These are phyloP conservation scores for Camillea tinctor DNA, from an alignment of 2,329 filamentous ascomycete genomes.

Conservation along the genomic window DNA sequence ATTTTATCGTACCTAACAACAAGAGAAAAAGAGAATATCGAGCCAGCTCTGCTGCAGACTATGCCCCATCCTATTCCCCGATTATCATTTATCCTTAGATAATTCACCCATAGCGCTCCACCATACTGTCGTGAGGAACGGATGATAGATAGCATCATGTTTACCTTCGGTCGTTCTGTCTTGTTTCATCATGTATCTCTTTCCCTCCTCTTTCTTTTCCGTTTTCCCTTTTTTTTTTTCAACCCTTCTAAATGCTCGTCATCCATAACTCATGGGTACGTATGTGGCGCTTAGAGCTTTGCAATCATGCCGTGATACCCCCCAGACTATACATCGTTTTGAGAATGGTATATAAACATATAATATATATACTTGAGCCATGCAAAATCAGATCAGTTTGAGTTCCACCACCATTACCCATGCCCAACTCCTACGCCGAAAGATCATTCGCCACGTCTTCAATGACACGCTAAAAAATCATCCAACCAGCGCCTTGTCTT, in stretches of 20 bases:
- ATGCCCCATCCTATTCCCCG: not conserved
- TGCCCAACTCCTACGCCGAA: constrained; percentile 12
- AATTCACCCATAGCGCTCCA: not conserved
- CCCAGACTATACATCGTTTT: constrained; percentile 9
- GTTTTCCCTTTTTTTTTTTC: too few relatives aligned
- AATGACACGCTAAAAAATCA: constrained; percentile 11
- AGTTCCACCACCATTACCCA: constrained; percentile 3
- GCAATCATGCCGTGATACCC: not conserved
- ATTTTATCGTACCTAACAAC: not conserved
- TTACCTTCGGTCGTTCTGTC: not conserved
- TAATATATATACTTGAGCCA: constrained; percentile 19
- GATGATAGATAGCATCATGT: not conserved
- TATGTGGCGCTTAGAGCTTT: constrained; percentile 3
- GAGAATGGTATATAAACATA: constrained; percentile 18
- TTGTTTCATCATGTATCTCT: not conserved
- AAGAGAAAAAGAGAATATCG: not conserved
- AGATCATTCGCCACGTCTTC: constrained; percentile 5
- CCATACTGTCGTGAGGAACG: not conserved
- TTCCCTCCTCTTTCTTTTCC: too few relatives aligned
- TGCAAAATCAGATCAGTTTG: not conserved
- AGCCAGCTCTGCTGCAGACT: not conserved
- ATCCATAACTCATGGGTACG: not conserved
- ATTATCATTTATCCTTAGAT: not conserved
- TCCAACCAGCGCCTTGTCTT: constrained; percentile 20
- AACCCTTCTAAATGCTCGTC: not conserved